These are phyloP conservation scores for Phytomonas francai DNA, from an alignment of 208 protist genomes.

Conservation along the genomic window DNA sequence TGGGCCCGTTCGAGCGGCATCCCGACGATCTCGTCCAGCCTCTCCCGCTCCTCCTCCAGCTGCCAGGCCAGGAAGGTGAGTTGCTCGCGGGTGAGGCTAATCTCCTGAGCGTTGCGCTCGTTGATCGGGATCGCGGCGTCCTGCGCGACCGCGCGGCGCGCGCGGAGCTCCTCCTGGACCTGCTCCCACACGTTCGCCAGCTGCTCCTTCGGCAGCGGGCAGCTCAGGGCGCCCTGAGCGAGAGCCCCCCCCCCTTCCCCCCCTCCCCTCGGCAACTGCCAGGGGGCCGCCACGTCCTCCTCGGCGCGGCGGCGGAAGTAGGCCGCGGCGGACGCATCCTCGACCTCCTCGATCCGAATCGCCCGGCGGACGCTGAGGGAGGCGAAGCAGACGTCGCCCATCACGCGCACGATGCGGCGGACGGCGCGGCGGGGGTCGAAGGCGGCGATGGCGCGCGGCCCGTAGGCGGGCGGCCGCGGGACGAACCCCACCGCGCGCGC, in stretches of 20 bases:
- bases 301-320: conserved; percentile 17
- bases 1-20: conserved; percentile 34
- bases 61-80: conserved; percentile 23
- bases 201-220: conserved; percentile 43
- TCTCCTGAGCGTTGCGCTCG: conserved; percentile 25
- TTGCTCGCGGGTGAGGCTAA: conserved; percentile 29
- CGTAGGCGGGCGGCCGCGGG: conserved; percentile 23
- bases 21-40: conserved; percentile 46
- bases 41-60: conserved; percentile 30
- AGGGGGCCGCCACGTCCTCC: conserved; percentile 6
- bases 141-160: conserved; percentile 21
- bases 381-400: conserved; percentile 39
- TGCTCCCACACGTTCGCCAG: conserved; percentile 43
- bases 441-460: conserved; percentile 15
- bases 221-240: conserved; percentile 26
- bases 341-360: conserved; percentile 22
- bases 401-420: conserved; percentile 23
- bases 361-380: conserved; percentile 30
- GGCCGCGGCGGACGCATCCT: conserved; percentile 16
- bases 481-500: conserved; percentile 39
- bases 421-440: conserved; percentile 25
- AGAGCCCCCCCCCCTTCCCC: conserved; percentile 8
- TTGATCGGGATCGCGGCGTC: conserved; percentile 55
- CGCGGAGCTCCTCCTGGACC: conserved; percentile 27
- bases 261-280: too few species aligned